phyloP scores from a whole-genome alignment of 2,329 filamentous ascomycete species.

The Nigrograna mackinnonii region DNA sequence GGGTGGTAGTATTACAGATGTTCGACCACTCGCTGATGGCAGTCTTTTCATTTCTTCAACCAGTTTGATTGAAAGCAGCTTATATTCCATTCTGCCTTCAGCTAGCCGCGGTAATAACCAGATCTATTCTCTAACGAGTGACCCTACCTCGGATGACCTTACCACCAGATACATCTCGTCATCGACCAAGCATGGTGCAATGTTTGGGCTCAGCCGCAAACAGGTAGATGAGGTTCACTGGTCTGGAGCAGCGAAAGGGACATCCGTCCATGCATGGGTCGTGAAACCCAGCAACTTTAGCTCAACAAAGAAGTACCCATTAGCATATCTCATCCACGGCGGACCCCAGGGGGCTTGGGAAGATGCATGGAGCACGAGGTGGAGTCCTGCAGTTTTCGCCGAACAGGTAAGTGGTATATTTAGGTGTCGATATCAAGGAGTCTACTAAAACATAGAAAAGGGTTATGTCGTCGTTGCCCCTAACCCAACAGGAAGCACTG shows the following conservation, averaged over 20 bases:
- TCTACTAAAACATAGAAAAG: too few relatives aligned
- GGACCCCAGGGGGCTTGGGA: constrained; percentile 78
- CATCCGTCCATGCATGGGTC: constrained; percentile 71
- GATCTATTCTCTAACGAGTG: constrained; percentile 22
- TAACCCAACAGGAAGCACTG: constrained; percentile 82
- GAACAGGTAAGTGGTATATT: too few relatives aligned
- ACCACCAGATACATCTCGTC: constrained; percentile 58
- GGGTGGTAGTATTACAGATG: constrained; percentile 44
- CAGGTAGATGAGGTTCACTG: constrained; percentile 74
- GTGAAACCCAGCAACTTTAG: constrained; percentile 69
- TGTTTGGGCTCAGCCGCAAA: constrained; percentile 65
- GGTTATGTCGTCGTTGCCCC: constrained; percentile 82
- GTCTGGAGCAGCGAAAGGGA: constrained; percentile 61
- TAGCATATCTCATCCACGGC: constrained; percentile 81
- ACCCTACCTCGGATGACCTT: constrained; percentile 28
- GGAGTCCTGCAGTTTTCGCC: constrained; percentile 85
- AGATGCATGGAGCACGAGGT: constrained; percentile 78
- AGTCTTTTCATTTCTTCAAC: constrained; percentile 67
- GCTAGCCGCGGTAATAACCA: constrained; percentile 4
- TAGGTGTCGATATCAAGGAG: too few relatives aligned
- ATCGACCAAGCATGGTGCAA: constrained; percentile 65
- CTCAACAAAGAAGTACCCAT: constrained; percentile 71
- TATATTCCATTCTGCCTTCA: constrained; percentile 62
- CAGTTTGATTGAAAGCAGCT: constrained; percentile 73
- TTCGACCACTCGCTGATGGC: constrained; percentile 55